Base-by-base conservation (phyloP, 1,284 basidiomycete genomes). In the Leccinum pachyderme region DNA sequence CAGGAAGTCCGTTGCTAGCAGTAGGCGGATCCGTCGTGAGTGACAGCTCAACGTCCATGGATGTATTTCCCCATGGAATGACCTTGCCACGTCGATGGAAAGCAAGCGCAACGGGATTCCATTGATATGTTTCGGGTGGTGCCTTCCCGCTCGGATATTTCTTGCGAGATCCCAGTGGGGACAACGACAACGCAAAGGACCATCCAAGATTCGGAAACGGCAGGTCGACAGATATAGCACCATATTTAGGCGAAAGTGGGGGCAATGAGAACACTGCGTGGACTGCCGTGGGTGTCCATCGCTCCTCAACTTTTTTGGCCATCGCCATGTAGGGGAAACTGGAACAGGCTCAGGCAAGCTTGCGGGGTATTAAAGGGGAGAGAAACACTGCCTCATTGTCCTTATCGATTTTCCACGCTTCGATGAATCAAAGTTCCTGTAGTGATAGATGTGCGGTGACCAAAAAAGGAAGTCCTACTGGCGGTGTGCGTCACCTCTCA, bases 131-230 rank as follows among this genome's bases (percentile, higher is more conserved):
- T 33, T 15, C 25, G 9, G 2, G 1, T 22, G 22, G n/a, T 13
- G 47, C n/a, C n/a, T n/a, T n/a, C n/a, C n/a, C n/a, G n/a, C n/a
- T n/a, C n/a, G n/a, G n/a, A n/a, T n/a, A 3, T 22, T 39, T 22
- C 22, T 11, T 18, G 37, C 8, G 41, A 44, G 4, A 24, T 44
- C 8, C 6, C n/a, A n/a, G n/a, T 15, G 12, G 25, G 12, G 13
- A 27, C 57, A 65, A 32, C 13, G 53, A 56, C 25, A 64, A 39
- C 15, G 54, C 2, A 29, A 64, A 68, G 9, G 55, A 46, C 63
- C 61, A 66, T 11, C 63, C 62, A 7, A 54, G 52, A 29, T 8
- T 43, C 4, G 25, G 43, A n/a, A 64, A 13, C 0, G 65, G 61
- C 22, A 67, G 48, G 5, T 49, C 7, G 29, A 67, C 9, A 24